Evolutionary conservation across 1,139 yeast species (phyloP), one percentile per base, ranked within the genome.

Genomic region (Pichia sp.): DNA sequence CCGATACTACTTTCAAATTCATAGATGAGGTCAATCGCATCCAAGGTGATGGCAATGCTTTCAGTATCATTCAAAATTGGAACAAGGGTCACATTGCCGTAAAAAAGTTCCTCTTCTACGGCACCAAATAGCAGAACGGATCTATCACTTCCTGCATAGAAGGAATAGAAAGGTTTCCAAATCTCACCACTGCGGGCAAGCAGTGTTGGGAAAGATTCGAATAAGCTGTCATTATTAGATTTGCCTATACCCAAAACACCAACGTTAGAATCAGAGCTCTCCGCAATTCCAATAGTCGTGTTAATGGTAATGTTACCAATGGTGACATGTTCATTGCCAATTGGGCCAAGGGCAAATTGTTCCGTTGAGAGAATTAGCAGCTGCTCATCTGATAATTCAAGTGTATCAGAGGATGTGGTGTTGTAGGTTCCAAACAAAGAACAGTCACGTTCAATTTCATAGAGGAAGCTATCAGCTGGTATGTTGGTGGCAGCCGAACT

Each of bases 231-330:
- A 12, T 35, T 29, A 15, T 17, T 29, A 3, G 34, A 30, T 35
- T 72, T 64, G 18, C 80, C 80, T 40, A 77, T 67, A 30, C 84
- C 84, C 32, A 75, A 58, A 15, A 76, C 77, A 35, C 78, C 79
- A 32, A 66, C 64, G 8, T 66, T 56, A 4, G 77, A 67, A 45
- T 66, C 66, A 6, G 78, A 58, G 22, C 51, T 47, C 45, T 68
- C 66, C n/a, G 77, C 79, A 18, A 74, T 67, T 3, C 77, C 85
- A 48, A 77, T 68, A 11, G 72, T 64, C 41, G 74, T 60, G 39
- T 61, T 53, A 10, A 78, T 61, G 22, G 56, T 51, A 4, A 63
- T 58, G 22, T 58, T 60, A 33, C 64, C 61, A 30, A 76, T 48
- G 6, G 48, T 45, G 26, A 75, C 55, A 26, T 56, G 51, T 49